These are phyloP conservation scores for Erodium texanum DNA, from an alignment of 441 rosid genomes.

Conservation along the genomic window DNA sequence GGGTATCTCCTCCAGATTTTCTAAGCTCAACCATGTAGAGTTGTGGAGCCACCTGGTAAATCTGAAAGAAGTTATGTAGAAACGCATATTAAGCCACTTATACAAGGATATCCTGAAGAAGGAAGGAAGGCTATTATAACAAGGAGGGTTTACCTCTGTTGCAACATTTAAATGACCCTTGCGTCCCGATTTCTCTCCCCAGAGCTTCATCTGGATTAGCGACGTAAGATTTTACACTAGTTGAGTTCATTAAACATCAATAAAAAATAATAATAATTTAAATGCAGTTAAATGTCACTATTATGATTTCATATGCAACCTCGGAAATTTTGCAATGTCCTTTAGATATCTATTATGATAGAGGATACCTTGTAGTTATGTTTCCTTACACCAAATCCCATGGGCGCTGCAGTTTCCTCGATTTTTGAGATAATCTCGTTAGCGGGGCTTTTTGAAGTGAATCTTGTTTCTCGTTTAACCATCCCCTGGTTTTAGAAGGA, in stretches of 20 bases:
- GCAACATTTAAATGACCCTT: conserved; percentile 93
- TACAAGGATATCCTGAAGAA: background rate
- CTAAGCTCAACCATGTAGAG: conserved; percentile 95
- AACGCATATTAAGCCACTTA: background rate
- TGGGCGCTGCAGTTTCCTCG: conserved; percentile 72
- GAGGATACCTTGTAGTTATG: conserved; percentile 68
- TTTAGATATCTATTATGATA: background rate
- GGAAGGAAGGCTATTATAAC: background rate
- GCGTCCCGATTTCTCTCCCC: conserved; percentile 87
- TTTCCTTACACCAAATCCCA: conserved; percentile 94
- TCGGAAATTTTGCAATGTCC: background rate
- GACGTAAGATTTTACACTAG: conserved; percentile 14
- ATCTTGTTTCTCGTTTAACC: conserved; percentile 86
- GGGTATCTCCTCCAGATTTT: conserved; percentile 92
- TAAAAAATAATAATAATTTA: background rate
- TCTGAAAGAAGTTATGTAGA: conserved; percentile 31
- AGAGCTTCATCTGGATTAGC: conserved; percentile 63
- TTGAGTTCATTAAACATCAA: background rate
- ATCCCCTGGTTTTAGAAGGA: conserved; percentile 51
- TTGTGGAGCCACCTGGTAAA: conserved; percentile 95
- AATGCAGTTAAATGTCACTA: background rate
- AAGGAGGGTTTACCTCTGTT: conserved; percentile 55
- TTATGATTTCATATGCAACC: background rate
- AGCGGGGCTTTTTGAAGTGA: conserved; percentile 79
- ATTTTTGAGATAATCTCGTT: conserved; percentile 87